Conservation (phyloP, 768 basidiomycete genomes). For the Favolaschia claudopus region DNA sequence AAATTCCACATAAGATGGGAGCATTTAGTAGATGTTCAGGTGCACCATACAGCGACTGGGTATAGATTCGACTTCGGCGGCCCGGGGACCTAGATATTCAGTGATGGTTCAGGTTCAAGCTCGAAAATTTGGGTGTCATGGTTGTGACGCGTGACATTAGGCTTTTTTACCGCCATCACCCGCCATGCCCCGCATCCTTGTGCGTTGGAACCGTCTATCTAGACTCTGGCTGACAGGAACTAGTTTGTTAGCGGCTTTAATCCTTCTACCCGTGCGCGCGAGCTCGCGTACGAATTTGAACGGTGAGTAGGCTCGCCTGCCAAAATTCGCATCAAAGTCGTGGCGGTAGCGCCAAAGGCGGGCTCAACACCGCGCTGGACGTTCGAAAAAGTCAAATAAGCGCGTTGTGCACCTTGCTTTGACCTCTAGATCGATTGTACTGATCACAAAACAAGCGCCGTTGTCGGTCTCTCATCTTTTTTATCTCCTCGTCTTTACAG, state of each 20-base stretch:
- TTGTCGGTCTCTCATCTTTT: too few species aligned
- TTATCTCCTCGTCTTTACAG: conserved; percentile 4
- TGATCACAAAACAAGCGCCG: too few species aligned
- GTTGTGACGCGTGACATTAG: conserved; percentile 30
- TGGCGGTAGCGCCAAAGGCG: neutral
- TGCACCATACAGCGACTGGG: conserved; percentile 4
- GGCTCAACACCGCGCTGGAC: neutral
- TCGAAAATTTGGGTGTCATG: too few species aligned
- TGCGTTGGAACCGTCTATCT: neutral
- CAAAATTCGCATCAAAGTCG: neutral
- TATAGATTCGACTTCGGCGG: too few species aligned
- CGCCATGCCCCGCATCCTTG: conserved; percentile 83
- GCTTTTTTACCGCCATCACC: conserved; percentile 31
- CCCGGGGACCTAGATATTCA: too few species aligned
- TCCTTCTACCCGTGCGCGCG: conserved; percentile 81
- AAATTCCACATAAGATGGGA: conserved; percentile 14
- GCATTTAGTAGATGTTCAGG: conserved; percentile 14
- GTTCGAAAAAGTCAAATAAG: neutral
- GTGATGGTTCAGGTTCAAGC: too few species aligned
- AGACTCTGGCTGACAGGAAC: conserved; percentile 25
- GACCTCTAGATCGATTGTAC: too few species aligned
- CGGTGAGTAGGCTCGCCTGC: conserved; percentile 53
- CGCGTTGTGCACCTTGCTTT: too few species aligned
- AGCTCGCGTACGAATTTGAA: conserved; percentile 89
- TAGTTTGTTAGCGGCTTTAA: conserved; percentile 90